phyloP scores from a whole-genome alignment of 169 alveolate species.

The Plasmodium cynomolgi region DNA sequence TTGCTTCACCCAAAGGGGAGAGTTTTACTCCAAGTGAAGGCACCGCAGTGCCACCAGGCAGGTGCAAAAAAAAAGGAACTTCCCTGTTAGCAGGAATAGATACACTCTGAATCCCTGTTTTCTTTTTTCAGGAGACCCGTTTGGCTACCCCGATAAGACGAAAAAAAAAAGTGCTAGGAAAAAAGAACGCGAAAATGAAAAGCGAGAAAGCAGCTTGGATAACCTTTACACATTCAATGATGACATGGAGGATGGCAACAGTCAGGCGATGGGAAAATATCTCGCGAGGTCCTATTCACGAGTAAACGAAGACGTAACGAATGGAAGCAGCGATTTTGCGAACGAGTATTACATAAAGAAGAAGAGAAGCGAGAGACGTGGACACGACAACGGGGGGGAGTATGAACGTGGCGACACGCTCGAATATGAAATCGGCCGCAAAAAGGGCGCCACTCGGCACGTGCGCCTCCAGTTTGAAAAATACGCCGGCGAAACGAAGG shows the following conservation, averaged over 20 bases:
- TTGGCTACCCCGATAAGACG: slow-evolving; percentile 1
- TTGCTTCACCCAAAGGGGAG: not conserved
- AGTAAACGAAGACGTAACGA: slow-evolving; percentile 27
- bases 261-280: not conserved
- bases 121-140: slow-evolving; percentile 18
- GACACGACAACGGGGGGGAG: not conserved
- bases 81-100: not conserved
- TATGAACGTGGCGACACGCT: not conserved
- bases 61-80: not conserved
- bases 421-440: not conserved
- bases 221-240: slow-evolving; percentile 13
- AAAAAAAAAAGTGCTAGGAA: slow-evolving; percentile 1
- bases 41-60: not conserved
- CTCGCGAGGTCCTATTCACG: slow-evolving; percentile 18
- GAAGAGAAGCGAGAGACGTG: slow-evolving; percentile 5
- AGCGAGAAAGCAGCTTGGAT: slow-evolving; percentile 31
- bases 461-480: not conserved
- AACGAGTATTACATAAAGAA: slow-evolving; percentile 24
- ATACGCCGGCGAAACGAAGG: slow-evolving; percentile 37
- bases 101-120: not conserved
- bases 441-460: not conserved
- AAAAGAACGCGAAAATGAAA: slow-evolving; percentile 17
- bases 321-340: slow-evolving; percentile 57
- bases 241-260: not conserved
- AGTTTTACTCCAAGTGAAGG: not conserved